Percentiles rank a stretch among this genome's conserved stretches.
phyloP scores from a whole-genome alignment of 202 grass and related monocot genomes.

The Dendrocalamus latiflorus region DNA sequence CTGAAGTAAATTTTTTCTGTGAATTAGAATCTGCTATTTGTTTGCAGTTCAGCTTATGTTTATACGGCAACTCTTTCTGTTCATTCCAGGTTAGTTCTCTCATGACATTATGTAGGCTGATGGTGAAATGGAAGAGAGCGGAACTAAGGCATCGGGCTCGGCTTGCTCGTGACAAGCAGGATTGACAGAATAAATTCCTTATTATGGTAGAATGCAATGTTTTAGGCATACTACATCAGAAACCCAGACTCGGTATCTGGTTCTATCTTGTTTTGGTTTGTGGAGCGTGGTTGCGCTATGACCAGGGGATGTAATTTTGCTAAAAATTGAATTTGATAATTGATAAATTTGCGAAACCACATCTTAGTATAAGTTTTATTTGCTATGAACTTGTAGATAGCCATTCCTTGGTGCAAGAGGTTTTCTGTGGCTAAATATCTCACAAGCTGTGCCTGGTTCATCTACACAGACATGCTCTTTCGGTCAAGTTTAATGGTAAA shows the following conservation, averaged over 20 bases:
- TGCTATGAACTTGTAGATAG: background rate
- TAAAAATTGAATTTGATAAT: background rate
- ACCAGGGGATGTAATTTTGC: background rate
- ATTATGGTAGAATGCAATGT: background rate
- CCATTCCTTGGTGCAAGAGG: background rate
- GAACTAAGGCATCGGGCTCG: conserved; percentile 66
- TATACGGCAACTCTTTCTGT: background rate
- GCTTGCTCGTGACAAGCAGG: conserved; percentile 52
- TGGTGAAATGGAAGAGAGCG: conserved; percentile 84
- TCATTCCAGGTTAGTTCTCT: conserved; percentile 62
- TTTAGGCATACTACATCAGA: background rate
- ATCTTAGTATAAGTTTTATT: background rate
- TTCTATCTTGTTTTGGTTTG: conserved; percentile 5
- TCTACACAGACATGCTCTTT: too few species aligned
- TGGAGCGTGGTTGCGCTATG: background rate
- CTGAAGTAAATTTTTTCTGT: background rate
- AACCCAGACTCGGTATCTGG: background rate
- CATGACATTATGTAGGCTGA: conserved; percentile 56
- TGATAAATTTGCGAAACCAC: background rate
- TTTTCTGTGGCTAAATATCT: too few species aligned
- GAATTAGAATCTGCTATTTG: background rate
- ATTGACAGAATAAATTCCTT: conserved; percentile 28
- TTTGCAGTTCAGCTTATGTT: conserved; percentile 2
- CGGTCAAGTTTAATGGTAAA: background rate
- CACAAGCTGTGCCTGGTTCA: too few species aligned